Evolutionary conservation across 148 eudicot genomes (phyloP).

Genomic region (Arbutus unedo): DNA sequence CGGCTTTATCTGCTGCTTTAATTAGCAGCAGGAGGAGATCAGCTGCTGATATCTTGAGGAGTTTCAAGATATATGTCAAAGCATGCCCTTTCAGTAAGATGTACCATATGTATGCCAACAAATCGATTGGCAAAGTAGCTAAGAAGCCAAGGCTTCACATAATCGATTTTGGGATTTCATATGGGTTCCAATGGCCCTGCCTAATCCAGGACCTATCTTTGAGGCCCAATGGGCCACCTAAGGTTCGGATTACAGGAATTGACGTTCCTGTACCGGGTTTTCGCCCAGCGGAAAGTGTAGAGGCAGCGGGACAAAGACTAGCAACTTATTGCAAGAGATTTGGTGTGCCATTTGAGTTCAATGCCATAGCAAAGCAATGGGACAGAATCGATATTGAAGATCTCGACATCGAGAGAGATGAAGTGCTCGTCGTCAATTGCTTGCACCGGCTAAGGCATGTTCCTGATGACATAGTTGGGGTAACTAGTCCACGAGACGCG

Average conservation of each 20-base stretch:
- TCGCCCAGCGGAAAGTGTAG: conserved; percentile 44
- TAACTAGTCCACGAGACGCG: conserved; percentile 34
- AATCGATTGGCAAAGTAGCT: conserved; percentile 37
- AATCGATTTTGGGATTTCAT: conserved; percentile 56
- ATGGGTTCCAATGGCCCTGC: conserved; percentile 68
- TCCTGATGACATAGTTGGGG: conserved; percentile 35
- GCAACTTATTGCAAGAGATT: conserved; percentile 43
- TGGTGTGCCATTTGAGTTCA: conserved; percentile 47
- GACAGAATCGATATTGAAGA: conserved; percentile 38
- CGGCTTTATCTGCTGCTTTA: conserved; percentile 26
- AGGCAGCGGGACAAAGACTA: conserved; percentile 49
- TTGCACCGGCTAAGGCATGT: conserved; percentile 27
- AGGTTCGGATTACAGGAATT: conserved; percentile 48
- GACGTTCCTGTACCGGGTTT: conserved; percentile 63
- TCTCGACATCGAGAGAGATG: conserved; percentile 27
- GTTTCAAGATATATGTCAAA: conserved; percentile 28
- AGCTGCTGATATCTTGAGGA: conserved; percentile 40
- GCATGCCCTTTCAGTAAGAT: conserved; percentile 50
- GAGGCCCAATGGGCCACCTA: conserved; percentile 55
- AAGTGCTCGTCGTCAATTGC: conserved; percentile 37
- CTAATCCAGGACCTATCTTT: conserved; percentile 43
- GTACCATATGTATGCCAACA: conserved; percentile 45
- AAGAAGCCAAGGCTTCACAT: conserved; percentile 35
- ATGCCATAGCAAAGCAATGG: conserved; percentile 48
- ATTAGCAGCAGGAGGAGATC: conserved; percentile 23